phyloP scores from a whole-genome alignment of 345 rosid species.

The Murraya paniculata region DNA sequence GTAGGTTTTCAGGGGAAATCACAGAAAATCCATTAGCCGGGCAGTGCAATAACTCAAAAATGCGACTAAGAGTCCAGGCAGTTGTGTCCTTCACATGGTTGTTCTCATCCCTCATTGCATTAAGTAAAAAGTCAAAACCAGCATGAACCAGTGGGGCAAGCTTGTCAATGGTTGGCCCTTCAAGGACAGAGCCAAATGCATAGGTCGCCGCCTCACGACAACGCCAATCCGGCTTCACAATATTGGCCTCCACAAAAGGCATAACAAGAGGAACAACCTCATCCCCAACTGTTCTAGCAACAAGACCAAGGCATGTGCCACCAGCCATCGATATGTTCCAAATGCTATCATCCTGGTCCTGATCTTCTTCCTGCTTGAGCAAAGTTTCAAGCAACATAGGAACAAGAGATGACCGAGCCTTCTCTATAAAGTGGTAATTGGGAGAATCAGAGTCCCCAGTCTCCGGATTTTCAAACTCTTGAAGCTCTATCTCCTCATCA shows the following conservation, averaged over 20 bases:
- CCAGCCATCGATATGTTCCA: slow-evolving; percentile 99
- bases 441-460: slow-evolving; percentile 60
- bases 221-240: slow-evolving; percentile 69
- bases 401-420: slow-evolving; percentile 73
- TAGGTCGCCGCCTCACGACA: slow-evolving; percentile 92
- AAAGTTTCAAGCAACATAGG: slow-evolving; percentile 83
- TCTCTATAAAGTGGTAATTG: slow-evolving; percentile 69
- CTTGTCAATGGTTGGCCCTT: slow-evolving; percentile 75
- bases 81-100: slow-evolving; percentile 94
- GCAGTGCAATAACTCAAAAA: slow-evolving; percentile 85
- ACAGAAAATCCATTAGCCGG: slow-evolving; percentile 68
- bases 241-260: slow-evolving; percentile 87
- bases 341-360: slow-evolving; percentile 78
- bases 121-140: slow-evolving; percentile 78
- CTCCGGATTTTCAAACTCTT: slow-evolving; percentile 67
- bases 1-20: slow-evolving; percentile 66
- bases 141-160: slow-evolving; percentile 76
- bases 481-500: slow-evolving; percentile 93
- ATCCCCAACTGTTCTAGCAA: slow-evolving; percentile 93
- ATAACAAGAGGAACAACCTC: slow-evolving; percentile 81
- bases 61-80: slow-evolving; percentile 90
- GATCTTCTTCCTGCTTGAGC: slow-evolving; percentile 93
- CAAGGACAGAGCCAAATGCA: slow-evolving; percentile 93
- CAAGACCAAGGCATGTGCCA: slow-evolving; percentile 94
- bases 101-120: slow-evolving; percentile 75